Percentiles rank a stretch among this genome's conserved stretches.
Conservation (phyloP, 2,329 filamentous ascomycete genomes). For the Sporothrix protearum region DNA sequence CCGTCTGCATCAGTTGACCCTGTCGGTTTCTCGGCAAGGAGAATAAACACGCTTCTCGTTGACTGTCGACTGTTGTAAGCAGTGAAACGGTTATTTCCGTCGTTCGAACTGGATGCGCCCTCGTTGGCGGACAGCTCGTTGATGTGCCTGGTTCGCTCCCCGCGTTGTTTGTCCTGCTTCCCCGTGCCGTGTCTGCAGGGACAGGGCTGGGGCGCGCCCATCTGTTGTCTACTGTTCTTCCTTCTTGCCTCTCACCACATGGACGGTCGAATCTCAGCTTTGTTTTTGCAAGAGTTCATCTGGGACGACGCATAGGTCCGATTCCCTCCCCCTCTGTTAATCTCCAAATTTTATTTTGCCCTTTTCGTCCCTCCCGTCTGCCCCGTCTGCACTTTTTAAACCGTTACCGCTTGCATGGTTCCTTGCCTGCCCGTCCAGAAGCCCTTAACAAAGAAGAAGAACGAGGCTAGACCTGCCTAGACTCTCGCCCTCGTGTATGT, state of each 20-base stretch:
- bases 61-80: not conserved
- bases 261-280: not conserved
- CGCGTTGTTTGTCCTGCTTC: not conserved
- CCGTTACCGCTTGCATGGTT: not conserved
- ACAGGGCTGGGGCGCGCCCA: not conserved
- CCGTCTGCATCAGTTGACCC: not conserved
- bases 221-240: not conserved
- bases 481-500: not conserved
- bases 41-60: not conserved
- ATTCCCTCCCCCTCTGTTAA: not conserved
- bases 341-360: too few species aligned
- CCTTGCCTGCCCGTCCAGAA: not conserved
- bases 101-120: not conserved
- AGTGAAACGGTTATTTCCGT: not conserved
- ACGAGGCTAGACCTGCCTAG: not conserved
- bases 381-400: not conserved
- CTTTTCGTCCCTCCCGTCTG: not conserved
- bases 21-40: not conserved
- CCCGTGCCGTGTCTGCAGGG: conserved; percentile 11
- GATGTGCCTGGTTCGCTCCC: not conserved
- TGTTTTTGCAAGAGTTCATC: not conserved
- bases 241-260: not conserved
- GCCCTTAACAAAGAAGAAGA: not conserved
- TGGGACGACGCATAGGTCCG: not conserved
- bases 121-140: not conserved